Evolutionary conservation across 2,329 filamentous ascomycete genomes (phyloP).

Genomic region (Colletotrichum sp.): DNA sequence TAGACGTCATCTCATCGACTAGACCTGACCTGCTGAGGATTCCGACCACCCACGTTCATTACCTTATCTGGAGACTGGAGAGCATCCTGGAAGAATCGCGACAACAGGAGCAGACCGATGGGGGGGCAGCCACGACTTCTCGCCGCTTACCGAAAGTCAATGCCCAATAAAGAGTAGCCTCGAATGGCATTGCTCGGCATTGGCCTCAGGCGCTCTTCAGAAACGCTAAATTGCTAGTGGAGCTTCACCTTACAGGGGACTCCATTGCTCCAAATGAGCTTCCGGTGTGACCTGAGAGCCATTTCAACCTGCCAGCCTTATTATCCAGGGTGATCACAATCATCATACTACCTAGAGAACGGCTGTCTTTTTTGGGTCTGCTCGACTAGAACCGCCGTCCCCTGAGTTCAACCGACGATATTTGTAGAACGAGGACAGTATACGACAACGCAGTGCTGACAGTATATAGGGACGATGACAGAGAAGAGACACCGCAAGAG

Average conservation of each 20-base stretch:
- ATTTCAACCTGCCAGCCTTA: neutral
- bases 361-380: neutral
- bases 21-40: neutral
- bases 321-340: neutral
- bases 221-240: constrained; percentile 13
- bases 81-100: neutral
- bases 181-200: neutral
- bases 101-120: neutral
- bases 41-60: neutral
- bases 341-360: neutral
- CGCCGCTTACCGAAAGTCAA: neutral
- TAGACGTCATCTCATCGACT: neutral
- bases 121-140: neutral
- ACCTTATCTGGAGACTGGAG: neutral
- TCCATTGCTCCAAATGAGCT: constrained; percentile 11
- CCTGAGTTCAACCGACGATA: neutral
- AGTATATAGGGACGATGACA: neutral
- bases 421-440: neutral
- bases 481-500: neutral
- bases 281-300: constrained; percentile 6
- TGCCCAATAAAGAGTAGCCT: neutral
- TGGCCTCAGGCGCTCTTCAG: neutral
- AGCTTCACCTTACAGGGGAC: neutral
- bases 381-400: neutral
- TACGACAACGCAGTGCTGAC: neutral